These are phyloP conservation scores for Smittium mucronatum DNA, from an alignment of 371 early-diverging fungal species.

Conservation along the genomic window DNA sequence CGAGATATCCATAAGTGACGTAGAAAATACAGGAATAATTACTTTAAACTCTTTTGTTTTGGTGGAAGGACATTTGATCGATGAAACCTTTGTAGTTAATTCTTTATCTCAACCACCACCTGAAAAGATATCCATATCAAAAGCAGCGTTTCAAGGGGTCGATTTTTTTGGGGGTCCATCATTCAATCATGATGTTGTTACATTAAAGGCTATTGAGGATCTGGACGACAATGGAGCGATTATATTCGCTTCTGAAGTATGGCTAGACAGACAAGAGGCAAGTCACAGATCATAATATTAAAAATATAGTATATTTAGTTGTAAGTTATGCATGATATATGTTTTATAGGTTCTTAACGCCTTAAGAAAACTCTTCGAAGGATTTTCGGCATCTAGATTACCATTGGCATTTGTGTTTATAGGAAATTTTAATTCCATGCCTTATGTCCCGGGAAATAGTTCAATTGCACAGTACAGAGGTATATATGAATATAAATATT, in stretches of 20 bases:
- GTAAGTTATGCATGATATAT: too few relatives aligned
- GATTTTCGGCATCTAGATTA: conserved; percentile 42
- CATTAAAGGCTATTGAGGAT: conserved; percentile 30
- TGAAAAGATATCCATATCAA: conserved; percentile 46
- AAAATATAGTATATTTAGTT: too few relatives aligned
- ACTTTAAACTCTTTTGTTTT: conserved; percentile 73
- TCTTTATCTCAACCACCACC: conserved; percentile 65
- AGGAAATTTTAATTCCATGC: conserved; percentile 72
- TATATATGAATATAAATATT: conserved; percentile 14
- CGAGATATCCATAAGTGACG: background rate
- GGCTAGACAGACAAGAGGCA: conserved; percentile 59
- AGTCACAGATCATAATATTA: background rate
- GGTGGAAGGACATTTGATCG: conserved; percentile 61
- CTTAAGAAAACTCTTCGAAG: conserved; percentile 43
- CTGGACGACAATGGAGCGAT: conserved; percentile 47
- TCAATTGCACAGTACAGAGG: conserved; percentile 39
- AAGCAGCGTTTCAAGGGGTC: conserved; percentile 36
- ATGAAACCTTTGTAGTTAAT: conserved; percentile 48
- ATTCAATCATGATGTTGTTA: conserved; percentile 26
- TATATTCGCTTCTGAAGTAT: conserved; percentile 70
- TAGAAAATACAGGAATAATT: conserved; percentile 47
- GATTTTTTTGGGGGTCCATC: conserved; percentile 39
- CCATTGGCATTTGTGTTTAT: conserved; percentile 75
- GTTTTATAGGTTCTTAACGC: conserved; percentile 30
- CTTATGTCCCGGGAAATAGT: conserved; percentile 44